A percentile compares a stretch with the other conserved stretches of the same genome.
These are phyloP conservation scores for Gleditsia sinensis DNA, from an alignment of 306 rosid species.

Conservation along the genomic window DNA sequence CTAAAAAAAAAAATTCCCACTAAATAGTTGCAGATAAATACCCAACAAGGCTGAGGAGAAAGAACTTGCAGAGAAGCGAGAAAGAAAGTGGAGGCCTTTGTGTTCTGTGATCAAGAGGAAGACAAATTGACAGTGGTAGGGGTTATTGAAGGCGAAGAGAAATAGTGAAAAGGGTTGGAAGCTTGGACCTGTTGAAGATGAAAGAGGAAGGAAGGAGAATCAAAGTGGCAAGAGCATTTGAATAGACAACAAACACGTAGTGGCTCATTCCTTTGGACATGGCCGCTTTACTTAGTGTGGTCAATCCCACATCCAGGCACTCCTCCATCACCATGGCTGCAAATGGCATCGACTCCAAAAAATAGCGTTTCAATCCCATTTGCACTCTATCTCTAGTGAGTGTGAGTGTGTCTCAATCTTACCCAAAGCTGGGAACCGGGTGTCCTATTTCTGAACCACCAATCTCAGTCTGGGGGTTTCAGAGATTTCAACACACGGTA, in stretches of 20 bases:
- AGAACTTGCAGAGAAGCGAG: slow-evolving; percentile 47
- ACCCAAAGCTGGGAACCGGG: background rate
- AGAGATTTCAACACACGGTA: no score
- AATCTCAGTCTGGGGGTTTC: background rate
- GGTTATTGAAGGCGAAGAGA: no score
- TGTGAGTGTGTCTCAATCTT: background rate
- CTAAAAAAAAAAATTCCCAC: no score
- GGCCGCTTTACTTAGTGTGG: slow-evolving; percentile 49
- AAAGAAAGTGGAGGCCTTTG: slow-evolving; percentile 39
- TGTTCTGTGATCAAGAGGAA: slow-evolving; percentile 21
- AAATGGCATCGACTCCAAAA: slow-evolving; percentile 31
- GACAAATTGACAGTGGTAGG: background rate
- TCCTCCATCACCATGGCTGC: slow-evolving; percentile 47
- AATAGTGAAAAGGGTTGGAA: background rate
- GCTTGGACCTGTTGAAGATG: slow-evolving; percentile 32
- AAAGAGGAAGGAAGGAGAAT: slow-evolving; percentile 50
- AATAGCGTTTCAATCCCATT: slow-evolving; percentile 20
- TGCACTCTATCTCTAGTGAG: background rate
- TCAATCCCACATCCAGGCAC: slow-evolving; percentile 45
- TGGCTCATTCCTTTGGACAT: slow-evolving; percentile 58
- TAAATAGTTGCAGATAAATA: slow-evolving; percentile 16
- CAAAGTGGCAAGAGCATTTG: slow-evolving; percentile 50
- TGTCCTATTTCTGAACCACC: background rate
- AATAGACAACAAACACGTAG: slow-evolving; percentile 51
- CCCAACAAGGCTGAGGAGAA: slow-evolving; percentile 52